These are phyloP conservation scores for Cystobasidium ongulense DNA, from an alignment of 768 basidiomycete species.

Conservation along the genomic window DNA sequence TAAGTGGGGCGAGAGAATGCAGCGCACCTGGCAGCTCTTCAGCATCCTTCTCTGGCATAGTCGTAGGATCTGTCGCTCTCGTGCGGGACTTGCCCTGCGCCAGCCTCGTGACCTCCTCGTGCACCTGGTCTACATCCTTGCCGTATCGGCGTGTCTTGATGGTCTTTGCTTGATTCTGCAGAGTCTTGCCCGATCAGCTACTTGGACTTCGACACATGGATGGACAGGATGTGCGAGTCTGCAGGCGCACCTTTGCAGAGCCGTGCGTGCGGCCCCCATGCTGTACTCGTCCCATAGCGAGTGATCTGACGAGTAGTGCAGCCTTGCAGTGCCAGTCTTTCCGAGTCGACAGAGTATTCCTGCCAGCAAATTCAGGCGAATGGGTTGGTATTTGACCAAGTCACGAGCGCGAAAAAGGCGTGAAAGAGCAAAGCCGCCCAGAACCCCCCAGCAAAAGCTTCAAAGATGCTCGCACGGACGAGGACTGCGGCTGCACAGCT, in stretches of 20 bases:
- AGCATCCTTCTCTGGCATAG: slow-evolving; percentile 15
- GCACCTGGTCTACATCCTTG: slow-evolving; percentile 25
- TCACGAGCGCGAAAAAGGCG: neutral
- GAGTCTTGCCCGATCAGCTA: neutral
- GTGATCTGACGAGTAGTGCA: neutral
- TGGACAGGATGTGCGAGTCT: too few relatives aligned
- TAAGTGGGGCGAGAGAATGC: neutral
- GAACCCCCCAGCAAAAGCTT: neutral
- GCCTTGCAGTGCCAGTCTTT: neutral
- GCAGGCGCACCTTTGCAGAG: neutral
- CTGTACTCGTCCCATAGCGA: neutral
- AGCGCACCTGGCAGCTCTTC: slow-evolving; percentile 27
- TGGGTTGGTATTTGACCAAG: neutral
- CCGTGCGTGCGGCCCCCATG: neutral
- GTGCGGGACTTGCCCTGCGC: neutral
- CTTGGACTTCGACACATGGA: neutral
- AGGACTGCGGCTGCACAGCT: slow-evolving; percentile 6
- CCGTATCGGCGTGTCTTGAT: slow-evolving; percentile 19
- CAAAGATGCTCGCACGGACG: slow-evolving; percentile 9
- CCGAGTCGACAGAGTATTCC: neutral
- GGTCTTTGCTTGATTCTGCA: slow-evolving; percentile 19
- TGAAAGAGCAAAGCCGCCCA: neutral
- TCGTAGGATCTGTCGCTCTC: neutral
- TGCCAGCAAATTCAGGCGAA: neutral
- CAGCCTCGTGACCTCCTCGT: slow-evolving; percentile 14